Evolutionary conservation across 2,329 filamentous ascomycete species (phyloP).

Genomic region (Sporothrix protearum): DNA sequence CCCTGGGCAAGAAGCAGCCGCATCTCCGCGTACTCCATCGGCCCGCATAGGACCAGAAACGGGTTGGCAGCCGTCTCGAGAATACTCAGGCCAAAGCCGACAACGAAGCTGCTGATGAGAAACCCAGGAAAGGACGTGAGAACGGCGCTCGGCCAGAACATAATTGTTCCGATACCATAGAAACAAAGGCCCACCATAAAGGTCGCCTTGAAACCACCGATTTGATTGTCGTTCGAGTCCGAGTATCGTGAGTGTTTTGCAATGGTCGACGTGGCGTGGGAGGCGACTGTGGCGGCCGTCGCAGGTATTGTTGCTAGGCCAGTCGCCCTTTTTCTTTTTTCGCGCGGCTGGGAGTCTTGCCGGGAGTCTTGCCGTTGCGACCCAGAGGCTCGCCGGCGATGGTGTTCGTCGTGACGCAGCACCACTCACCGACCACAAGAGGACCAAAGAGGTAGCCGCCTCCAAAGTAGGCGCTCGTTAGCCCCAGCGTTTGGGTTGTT

Average conservation of each 20-base stretch:
- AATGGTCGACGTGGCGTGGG: neutral
- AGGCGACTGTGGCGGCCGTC: neutral
- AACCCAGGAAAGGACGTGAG: conserved; percentile 74
- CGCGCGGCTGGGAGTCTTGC: neutral
- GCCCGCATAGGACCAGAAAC: conserved; percentile 68
- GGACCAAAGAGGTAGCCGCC: conserved; percentile 68
- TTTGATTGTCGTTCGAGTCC: conserved; percentile 38
- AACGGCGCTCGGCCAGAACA: conserved; percentile 80
- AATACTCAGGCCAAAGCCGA: conserved; percentile 71
- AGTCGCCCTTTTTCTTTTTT: neutral
- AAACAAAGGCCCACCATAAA: conserved; percentile 74
- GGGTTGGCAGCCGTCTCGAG: conserved; percentile 80
- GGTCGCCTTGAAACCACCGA: conserved; percentile 71
- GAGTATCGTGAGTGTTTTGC: neutral
- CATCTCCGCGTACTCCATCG: conserved; percentile 67
- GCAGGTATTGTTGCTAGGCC: neutral
- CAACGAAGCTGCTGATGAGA: conserved; percentile 68
- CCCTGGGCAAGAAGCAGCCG: conserved; percentile 72
- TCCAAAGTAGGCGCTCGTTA: conserved; percentile 68
- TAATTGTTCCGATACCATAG: conserved; percentile 73
- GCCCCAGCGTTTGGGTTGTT: conserved; percentile 59
- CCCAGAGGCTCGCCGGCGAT: conserved; percentile 40
- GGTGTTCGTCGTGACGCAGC: conserved; percentile 63
- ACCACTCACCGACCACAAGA: conserved; percentile 66
- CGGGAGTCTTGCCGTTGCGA: neutral